Evolutionary conservation across 2,329 filamentous ascomycete genomes (phyloP).

Genomic region (Westerdykella sp.): DNA sequence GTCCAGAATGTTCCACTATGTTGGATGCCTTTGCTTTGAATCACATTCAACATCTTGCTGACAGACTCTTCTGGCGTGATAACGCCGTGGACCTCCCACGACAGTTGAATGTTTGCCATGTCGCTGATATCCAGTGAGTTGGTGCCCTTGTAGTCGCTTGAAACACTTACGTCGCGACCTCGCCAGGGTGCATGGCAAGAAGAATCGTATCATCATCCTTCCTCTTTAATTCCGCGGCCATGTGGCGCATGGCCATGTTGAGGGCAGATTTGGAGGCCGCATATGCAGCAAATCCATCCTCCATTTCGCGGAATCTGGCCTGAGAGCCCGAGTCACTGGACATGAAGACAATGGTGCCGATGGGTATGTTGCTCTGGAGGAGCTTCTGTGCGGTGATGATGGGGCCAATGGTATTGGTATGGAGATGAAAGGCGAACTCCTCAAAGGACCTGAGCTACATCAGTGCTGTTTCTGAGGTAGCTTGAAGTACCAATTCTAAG

Average conservation of each 20-base stretch:
- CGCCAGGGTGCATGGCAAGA: slow-evolving; percentile 53
- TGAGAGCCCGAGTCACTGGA: slow-evolving; percentile 53
- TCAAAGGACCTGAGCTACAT: slow-evolving; percentile 42
- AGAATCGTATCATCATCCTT: slow-evolving; percentile 46
- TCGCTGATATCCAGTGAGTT: slow-evolving; percentile 33
- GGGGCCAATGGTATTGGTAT: slow-evolving; percentile 55
- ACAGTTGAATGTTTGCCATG: slow-evolving; percentile 48
- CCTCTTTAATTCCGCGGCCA: slow-evolving; percentile 51
- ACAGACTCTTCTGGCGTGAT: slow-evolving; percentile 49
- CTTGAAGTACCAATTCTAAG: slow-evolving; percentile 3
- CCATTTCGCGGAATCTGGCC: slow-evolving; percentile 46
- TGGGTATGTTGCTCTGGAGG: slow-evolving; percentile 42
- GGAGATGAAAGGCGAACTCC: slow-evolving; percentile 50
- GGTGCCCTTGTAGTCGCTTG: background rate
- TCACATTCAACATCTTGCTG: slow-evolving; percentile 46
- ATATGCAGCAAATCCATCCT: slow-evolving; percentile 55
- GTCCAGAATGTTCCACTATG: slow-evolving; percentile 54
- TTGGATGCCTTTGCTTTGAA: slow-evolving; percentile 43
- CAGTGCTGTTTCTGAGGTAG: slow-evolving; percentile 9
- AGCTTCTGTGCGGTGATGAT: slow-evolving; percentile 51
- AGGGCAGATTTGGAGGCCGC: slow-evolving; percentile 52
- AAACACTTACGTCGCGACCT: slow-evolving; percentile 45
- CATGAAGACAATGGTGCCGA: slow-evolving; percentile 49
- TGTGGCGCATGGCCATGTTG: slow-evolving; percentile 52
- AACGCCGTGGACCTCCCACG: slow-evolving; percentile 49